Evolutionary conservation across 768 basidiomycete species (phyloP).

Genomic region (Boletus fagicola): DNA sequence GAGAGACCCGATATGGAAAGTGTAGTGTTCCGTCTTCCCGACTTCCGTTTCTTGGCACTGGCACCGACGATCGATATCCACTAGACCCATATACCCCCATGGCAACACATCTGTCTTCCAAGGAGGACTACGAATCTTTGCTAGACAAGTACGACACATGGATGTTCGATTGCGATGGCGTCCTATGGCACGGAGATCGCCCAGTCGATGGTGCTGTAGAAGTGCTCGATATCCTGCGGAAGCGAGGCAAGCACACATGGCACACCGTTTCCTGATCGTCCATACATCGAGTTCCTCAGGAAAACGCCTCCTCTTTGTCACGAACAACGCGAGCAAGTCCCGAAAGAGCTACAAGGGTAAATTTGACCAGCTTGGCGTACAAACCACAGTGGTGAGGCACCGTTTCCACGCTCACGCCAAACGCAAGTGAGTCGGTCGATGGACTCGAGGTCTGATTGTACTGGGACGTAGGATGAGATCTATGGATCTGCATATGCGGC

Average conservation of each 20-base stretch:
- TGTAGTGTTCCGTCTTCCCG: constrained; percentile 16
- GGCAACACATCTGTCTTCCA: constrained; percentile 30
- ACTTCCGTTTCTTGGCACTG: background rate
- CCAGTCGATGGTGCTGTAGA: constrained; percentile 76
- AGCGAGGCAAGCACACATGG: constrained; percentile 54
- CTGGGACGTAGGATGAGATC: constrained; percentile 78
- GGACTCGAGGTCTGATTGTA: background rate
- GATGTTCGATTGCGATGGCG: constrained; percentile 96
- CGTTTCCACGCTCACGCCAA: background rate
- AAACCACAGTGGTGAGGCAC: constrained; percentile 74
- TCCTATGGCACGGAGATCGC: constrained; percentile 85
- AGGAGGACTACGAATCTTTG: constrained; percentile 47
- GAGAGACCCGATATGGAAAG: constrained; percentile 24
- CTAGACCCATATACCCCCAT: constrained; percentile 21
- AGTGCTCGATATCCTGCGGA: constrained; percentile 70
- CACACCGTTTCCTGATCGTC: constrained; percentile 3
- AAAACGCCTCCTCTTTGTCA: constrained; percentile 88
- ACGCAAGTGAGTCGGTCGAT: background rate
- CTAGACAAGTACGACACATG: constrained; percentile 83
- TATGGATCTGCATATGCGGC: constrained; percentile 92
- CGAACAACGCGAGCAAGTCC: constrained; percentile 97
- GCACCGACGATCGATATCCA: constrained; percentile 6
- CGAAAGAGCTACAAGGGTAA: constrained; percentile 83
- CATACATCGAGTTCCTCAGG: constrained; percentile 37
- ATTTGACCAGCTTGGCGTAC: constrained; percentile 86